These are phyloP conservation scores for Yamadazyma membranifaciens DNA, from an alignment of 1,139 yeast genomes.

Conservation along the genomic window DNA sequence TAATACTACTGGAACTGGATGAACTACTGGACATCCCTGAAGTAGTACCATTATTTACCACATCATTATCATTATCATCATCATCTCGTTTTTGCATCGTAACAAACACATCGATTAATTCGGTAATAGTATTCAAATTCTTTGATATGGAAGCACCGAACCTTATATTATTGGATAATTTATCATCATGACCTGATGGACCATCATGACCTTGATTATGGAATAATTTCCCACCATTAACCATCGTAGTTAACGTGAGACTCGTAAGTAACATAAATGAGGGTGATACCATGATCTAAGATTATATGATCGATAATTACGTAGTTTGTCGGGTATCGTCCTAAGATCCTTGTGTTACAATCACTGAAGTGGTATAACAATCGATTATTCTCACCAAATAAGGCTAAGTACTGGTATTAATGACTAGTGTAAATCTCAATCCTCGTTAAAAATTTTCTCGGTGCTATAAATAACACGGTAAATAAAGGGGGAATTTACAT, in stretches of 20 bases:
- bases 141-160: not conserved
- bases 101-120: conserved; percentile 1
- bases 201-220: not conserved
- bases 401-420: too few relatives aligned
- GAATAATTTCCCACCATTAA: not conserved
- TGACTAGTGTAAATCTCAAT: not conserved
- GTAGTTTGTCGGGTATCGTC: too few relatives aligned
- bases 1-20: not conserved
- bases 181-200: too few relatives aligned
- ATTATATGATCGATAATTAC: too few relatives aligned
- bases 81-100: conserved; percentile 2
- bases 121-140: conserved; percentile 1
- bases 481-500: too few relatives aligned
- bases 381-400: too few relatives aligned
- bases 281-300: conserved; percentile 7
- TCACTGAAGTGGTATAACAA: too few relatives aligned
- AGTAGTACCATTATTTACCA: not conserved
- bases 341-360: too few relatives aligned
- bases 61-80: not conserved
- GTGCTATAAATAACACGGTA: conserved; percentile 2
- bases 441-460: conserved; percentile 5
- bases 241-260: not conserved
- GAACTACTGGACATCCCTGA: not conserved
- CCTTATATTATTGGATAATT: not conserved
- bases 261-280: conserved; percentile 2